Percentiles rank a stretch among this genome's conserved stretches.
phyloP scores from a whole-genome alignment of 768 basidiomycete genomes.

The Filobasidium floriforme region DNA sequence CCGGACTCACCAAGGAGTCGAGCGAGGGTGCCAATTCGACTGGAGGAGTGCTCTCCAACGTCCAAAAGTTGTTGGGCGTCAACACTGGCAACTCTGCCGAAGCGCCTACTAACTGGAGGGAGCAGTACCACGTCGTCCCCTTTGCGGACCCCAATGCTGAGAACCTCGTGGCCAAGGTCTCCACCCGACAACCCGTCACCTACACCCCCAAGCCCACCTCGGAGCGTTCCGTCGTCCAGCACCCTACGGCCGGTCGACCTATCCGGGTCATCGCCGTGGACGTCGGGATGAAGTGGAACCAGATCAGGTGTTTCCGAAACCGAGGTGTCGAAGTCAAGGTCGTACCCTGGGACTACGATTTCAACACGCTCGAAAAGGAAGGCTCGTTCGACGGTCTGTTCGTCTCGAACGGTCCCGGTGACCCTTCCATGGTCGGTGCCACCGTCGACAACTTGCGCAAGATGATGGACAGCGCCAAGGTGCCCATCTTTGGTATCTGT shows the following conservation, averaged over 20 bases:
- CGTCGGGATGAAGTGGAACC: slow-evolving; percentile 99
- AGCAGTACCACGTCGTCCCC: slow-evolving; percentile 71
- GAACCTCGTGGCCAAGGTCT: slow-evolving; percentile 87
- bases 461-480: slow-evolving; percentile 51
- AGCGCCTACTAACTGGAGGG: slow-evolving; percentile 57
- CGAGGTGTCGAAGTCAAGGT: slow-evolving; percentile 95
- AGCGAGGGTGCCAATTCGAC: not conserved
- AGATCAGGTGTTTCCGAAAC: slow-evolving; percentile 87
- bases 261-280: slow-evolving; percentile 84
- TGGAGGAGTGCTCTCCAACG: slow-evolving; percentile 29
- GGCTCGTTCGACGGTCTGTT: slow-evolving; percentile 83
- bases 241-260: slow-evolving; percentile 65
- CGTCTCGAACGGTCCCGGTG: slow-evolving; percentile 94
- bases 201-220: slow-evolving; percentile 55
- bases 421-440: slow-evolving; percentile 71
- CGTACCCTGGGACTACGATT: slow-evolving; percentile 95
- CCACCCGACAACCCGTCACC: slow-evolving; percentile 59
- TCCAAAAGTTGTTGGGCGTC: slow-evolving; percentile 35
- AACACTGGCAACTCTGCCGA: slow-evolving; percentile 41
- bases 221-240: slow-evolving; percentile 52
- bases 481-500: slow-evolving; percentile 95
- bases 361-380: slow-evolving; percentile 61
- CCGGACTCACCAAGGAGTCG: not conserved
- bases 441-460: slow-evolving; percentile 67
- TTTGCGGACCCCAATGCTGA: slow-evolving; percentile 80